phyloP scores from a whole-genome alignment of 2,329 filamentous ascomycete species.

The Fusarium setosum region DNA sequence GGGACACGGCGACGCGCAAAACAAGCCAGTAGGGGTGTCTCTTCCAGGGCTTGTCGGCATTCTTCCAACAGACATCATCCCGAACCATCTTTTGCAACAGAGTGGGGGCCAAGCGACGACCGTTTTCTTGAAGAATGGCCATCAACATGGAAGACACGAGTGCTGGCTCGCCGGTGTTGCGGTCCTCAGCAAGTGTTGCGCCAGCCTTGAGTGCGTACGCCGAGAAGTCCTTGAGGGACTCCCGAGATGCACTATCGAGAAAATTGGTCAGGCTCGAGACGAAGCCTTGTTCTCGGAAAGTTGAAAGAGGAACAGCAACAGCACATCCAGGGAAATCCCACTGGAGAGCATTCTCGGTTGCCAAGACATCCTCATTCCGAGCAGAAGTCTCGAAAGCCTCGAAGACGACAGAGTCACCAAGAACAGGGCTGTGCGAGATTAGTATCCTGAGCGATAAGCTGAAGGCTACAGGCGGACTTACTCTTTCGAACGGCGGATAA shows the following conservation, averaged over 20 bases:
- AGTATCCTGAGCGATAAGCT: not conserved
- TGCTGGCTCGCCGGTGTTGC: slow-evolving; percentile 68
- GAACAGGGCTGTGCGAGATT: slow-evolving; percentile 30
- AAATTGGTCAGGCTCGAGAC: slow-evolving; percentile 58
- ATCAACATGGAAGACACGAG: slow-evolving; percentile 71
- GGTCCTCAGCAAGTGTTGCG: slow-evolving; percentile 59
- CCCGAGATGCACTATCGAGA: slow-evolving; percentile 65
- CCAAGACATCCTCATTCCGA: slow-evolving; percentile 61
- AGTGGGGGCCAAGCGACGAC: slow-evolving; percentile 50
- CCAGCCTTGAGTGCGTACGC: slow-evolving; percentile 65
- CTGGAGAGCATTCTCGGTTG: slow-evolving; percentile 60
- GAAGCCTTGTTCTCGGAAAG: slow-evolving; percentile 40
- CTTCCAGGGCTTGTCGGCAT: slow-evolving; percentile 69
- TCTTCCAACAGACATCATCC: slow-evolving; percentile 68
- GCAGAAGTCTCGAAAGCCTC: slow-evolving; percentile 73
- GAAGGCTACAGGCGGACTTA: slow-evolving; percentile 23
- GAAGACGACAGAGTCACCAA: slow-evolving; percentile 48
- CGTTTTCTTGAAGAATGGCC: slow-evolving; percentile 68
- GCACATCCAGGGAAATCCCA: slow-evolving; percentile 71
- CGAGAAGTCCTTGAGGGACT: slow-evolving; percentile 65
- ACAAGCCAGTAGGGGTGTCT: slow-evolving; percentile 72
- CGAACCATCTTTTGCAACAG: slow-evolving; percentile 67
- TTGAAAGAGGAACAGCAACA: slow-evolving; percentile 55
- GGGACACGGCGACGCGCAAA: slow-evolving; percentile 67
- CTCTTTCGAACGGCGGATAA: slow-evolving; percentile 43